Conservation (phyloP, 768 basidiomycete genomes). For the Tulasnella sp. region DNA sequence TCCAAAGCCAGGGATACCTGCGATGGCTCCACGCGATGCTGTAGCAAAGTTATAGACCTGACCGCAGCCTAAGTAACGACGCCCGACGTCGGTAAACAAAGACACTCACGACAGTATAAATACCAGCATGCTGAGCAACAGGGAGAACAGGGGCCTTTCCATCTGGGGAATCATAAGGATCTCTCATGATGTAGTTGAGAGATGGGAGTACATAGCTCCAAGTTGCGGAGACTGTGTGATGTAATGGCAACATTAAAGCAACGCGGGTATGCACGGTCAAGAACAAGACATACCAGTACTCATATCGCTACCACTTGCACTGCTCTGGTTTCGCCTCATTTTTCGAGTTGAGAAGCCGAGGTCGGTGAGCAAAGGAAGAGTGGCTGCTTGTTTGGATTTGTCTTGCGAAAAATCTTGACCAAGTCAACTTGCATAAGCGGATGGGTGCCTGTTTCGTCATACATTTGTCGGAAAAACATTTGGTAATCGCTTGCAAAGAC, state of each 20-base stretch:
- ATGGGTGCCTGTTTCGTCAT: no score
- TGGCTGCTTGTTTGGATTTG: no score
- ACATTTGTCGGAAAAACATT: no score
- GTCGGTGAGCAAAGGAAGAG: no score
- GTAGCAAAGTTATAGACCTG: conserved; percentile 18
- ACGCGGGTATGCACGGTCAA: background rate
- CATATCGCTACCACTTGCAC: conserved; percentile 15
- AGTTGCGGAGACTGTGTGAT: conserved; percentile 15
- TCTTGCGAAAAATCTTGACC: no score
- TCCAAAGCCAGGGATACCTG: conserved; percentile 8
- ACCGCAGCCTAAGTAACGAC: background rate
- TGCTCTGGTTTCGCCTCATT: no score
- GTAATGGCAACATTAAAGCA: no score
- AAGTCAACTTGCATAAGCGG: no score
- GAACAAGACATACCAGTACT: background rate
- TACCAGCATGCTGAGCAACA: conserved; percentile 13
- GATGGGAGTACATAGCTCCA: conserved; percentile 18
- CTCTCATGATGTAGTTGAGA: conserved; percentile 17
- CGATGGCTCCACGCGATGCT: conserved; percentile 9
- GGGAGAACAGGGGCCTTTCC: conserved; percentile 8
- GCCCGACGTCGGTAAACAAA: background rate
- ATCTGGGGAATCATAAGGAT: conserved; percentile 7
- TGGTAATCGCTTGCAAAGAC: no score
- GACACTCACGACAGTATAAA: conserved; percentile 15
- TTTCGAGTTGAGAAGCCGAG: no score